A percentile compares a stretch with the other conserved stretches of the same genome.
phyloP scores from a whole-genome alignment of 306 rosid genomes.

The Glycine tomentella region DNA sequence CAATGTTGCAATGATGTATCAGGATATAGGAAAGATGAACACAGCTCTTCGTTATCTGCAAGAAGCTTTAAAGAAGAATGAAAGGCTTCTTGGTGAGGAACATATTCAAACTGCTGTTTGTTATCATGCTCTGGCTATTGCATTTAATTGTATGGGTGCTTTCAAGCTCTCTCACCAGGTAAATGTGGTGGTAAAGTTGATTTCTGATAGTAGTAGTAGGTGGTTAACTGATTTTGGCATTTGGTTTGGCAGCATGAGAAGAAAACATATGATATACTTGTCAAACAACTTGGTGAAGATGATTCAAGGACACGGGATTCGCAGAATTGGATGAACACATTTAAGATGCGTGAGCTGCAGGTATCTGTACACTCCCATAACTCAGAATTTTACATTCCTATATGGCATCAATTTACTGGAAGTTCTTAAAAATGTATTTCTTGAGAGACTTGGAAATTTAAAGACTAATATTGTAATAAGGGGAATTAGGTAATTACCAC shows the following conservation, averaged over 20 bases:
- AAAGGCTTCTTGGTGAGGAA: conserved; percentile 96
- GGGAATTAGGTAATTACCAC: background rate
- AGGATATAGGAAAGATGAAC: conserved; percentile 95
- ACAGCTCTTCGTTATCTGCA: conserved; percentile 99
- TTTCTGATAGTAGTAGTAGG: background rate
- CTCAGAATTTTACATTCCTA: background rate
- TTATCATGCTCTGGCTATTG: conserved; percentile 98
- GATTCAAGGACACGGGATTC: conserved; percentile 97
- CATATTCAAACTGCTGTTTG: conserved; percentile 99
- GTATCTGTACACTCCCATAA: conserved; percentile 45
- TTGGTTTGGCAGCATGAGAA: conserved; percentile 82
- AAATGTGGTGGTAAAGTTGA: conserved; percentile 8
- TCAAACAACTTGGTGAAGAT: conserved; percentile 97
- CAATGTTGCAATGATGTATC: conserved; percentile 99
- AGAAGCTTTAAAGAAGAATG: conserved; percentile 96
- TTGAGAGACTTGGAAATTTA: conserved; percentile 4
- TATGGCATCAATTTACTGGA: background rate
- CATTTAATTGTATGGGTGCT: conserved; percentile 98
- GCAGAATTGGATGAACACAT: conserved; percentile 93
- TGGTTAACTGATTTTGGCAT: conserved; percentile 40
- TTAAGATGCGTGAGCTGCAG: conserved; percentile 96
- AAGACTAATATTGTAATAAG: background rate
- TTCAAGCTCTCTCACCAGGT: conserved; percentile 98
- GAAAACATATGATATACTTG: conserved; percentile 92
- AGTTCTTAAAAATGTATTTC: background rate